Evolutionary conservation across 2,329 filamentous ascomycete genomes (phyloP), one percentile per base, ranked within the genome.

Genomic region (Rutstroemia sydowiana): DNA sequence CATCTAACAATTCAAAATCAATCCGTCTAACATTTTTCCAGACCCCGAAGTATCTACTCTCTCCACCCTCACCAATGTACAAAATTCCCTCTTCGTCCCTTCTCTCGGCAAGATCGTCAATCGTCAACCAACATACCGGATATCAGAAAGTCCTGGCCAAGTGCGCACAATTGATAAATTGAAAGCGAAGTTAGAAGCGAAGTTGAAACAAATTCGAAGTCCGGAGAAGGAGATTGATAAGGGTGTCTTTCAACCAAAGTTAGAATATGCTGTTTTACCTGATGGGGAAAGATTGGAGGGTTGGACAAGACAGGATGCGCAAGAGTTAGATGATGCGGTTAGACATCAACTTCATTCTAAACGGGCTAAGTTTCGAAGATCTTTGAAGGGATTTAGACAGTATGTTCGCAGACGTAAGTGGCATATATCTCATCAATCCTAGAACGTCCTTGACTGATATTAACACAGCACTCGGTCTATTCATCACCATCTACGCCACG

Each of bases 81-180:
- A 95, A 63, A 95, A 95, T 65, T 92, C 88, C 0, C 79, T 95
- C 10, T 95, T 95, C 68, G 73, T 93, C 1, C 88, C 88, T 0
- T 85, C 89, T 53, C 72, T 95, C 14, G 88, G 88, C 41, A 72
- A 75, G 51, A 81, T 82, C 61, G 59, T 93, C 52, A 92, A 93
- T 62, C 79, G 88, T 39, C 76, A 84, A 54, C 53, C 57, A n/a
- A 41, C 56, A 18, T 58, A 62, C 32, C 50, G 55, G 52, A 32
- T 65, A 47, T 51, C 59, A 3, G 52, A 57, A 4, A 23, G 44
- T 13, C 28, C 48, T 13, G 36, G 49, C 37, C 58, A 62, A 28
- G 52, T 48, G 36, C 47, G 57, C 3, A 57, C 54, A 14, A 57
- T 61, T 20, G 57, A 61, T 40, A 61, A 47, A 28, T 51, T 63